Evolutionary conservation across 805 yeast genomes (phyloP), one percentile per base, ranked within the genome.

Genomic region (Cyberlindnera maclurae): DNA sequence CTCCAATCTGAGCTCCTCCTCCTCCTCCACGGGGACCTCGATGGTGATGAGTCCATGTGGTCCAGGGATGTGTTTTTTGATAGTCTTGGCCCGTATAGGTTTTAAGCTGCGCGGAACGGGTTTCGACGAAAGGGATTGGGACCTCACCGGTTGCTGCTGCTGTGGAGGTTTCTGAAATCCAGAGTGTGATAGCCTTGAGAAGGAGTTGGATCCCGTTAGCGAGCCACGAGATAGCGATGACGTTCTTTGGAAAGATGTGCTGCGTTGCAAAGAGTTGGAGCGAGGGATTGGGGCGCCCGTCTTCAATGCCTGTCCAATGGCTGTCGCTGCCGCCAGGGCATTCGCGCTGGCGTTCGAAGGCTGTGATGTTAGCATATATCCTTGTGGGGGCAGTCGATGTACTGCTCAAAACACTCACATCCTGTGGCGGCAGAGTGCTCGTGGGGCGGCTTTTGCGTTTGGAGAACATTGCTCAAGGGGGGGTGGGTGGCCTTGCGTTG

Each of bases 51-150:
- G 66, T 12, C 93, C 93, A 49, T 75, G 69, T 4, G 84, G 78
- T 2, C 87, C 79, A 2, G 93, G 90, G 33, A 82, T 69, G 60
- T 82, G 82, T 45, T 75, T 79, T 47, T 78, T 80, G 9, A 81
- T 71, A 62, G 73, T 79, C 39, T 64, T 71, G 12, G 66, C 64
- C 26, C 40, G 46, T 3, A 32, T 28, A 10, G 31, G 31, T 18
- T 15, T 35, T 20, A 28, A 20, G 10, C 15, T 32, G 17, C 27
- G 5, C 10, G 28, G 8, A 27, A 17, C 18, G 9, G 48, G 44
- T 16, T 30, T 41, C 5, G n/a, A 18, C 5, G 31, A 10, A 17
- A 28, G 16, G 15, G 32, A 28, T 12, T 35, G 37, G 8, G 37
- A 35, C 27, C 29, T 37, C 12, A 38, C 28, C 13, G 18, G 20